A percentile compares a stretch with the other conserved stretches of the same genome.
These are phyloP conservation scores for Pythium sp. DNA, from an alignment of 352 stramenopile genomes.

Conservation along the genomic window DNA sequence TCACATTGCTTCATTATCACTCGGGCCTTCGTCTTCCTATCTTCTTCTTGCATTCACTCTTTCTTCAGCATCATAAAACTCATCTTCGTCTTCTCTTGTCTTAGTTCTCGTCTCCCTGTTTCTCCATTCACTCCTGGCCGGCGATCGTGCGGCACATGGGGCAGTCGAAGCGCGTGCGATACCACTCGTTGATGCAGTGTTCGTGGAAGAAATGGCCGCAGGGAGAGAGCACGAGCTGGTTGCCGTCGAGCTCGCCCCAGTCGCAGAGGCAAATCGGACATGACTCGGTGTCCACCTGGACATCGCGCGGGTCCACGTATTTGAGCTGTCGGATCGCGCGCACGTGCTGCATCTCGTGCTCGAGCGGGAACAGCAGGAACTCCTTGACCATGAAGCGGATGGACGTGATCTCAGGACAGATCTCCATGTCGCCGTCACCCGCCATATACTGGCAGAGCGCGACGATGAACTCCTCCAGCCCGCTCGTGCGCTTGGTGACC, in stretches of 20 bases:
- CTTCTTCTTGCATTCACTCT: no score
- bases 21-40: no score
- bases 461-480: conserved; percentile 78
- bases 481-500: conserved; percentile 58
- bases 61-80: neutral
- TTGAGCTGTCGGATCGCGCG: conserved; percentile 79
- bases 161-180: conserved; percentile 85
- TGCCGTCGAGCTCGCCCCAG: conserved; percentile 81
- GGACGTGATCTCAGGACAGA: conserved; percentile 65
- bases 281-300: conserved; percentile 75
- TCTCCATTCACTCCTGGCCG: conserved; percentile 31
- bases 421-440: conserved; percentile 39
- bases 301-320: conserved; percentile 81
- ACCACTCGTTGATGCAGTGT: conserved; percentile 89
- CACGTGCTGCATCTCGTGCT: conserved; percentile 80
- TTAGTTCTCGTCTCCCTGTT: neutral
- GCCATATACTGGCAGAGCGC: conserved; percentile 70
- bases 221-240: conserved; percentile 73
- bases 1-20: no score
- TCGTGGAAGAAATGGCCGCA: conserved; percentile 88
- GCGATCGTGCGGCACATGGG: conserved; percentile 86
- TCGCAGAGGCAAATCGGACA: conserved; percentile 85
- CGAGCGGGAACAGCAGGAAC: conserved; percentile 78
- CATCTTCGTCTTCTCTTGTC: neutral
- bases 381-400: conserved; percentile 78